A percentile compares a stretch with the other conserved stretches of the same genome.
These are phyloP conservation scores for Vachellia pachyceras DNA, from an alignment of 306 rosid genomes.

Conservation along the genomic window DNA sequence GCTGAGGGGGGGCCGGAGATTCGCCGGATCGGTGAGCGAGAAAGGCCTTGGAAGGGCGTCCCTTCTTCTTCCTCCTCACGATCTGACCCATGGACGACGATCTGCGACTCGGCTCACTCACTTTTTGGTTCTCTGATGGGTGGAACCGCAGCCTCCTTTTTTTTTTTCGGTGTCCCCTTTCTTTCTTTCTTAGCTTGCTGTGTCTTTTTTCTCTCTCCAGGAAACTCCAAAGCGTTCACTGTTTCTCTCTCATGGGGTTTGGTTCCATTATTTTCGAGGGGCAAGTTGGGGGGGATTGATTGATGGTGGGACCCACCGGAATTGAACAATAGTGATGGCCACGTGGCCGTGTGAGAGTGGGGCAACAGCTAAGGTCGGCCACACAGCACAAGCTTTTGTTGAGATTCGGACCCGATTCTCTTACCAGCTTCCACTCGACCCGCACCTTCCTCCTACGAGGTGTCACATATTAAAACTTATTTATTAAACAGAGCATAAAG, in stretches of 20 bases:
- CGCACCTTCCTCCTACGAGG: neutral
- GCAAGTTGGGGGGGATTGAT: slow-evolving; percentile 46
- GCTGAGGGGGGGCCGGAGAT: slow-evolving; percentile 49
- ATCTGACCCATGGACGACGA: slow-evolving; percentile 82
- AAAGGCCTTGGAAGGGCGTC: slow-evolving; percentile 96
- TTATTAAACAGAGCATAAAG: no score
- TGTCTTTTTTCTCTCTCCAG: neutral
- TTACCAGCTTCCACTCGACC: neutral
- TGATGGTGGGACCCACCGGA: neutral
- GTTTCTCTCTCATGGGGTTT: slow-evolving; percentile 17
- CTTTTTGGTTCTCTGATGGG: slow-evolving; percentile 6
- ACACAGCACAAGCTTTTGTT: neutral
- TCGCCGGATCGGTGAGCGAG: slow-evolving; percentile 79
- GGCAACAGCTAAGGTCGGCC: slow-evolving; percentile 8
- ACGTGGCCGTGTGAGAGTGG: slow-evolving; percentile 3
- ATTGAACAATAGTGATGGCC: neutral
- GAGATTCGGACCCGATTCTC: slow-evolving; percentile 28
- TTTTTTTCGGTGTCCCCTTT: slow-evolving; percentile 16
- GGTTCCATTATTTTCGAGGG: slow-evolving; percentile 70
- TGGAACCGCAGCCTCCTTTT: slow-evolving; percentile 31
- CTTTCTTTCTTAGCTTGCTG: neutral
- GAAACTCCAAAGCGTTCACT: neutral
- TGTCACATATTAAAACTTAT: no score
- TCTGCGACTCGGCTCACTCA: slow-evolving; percentile 28
- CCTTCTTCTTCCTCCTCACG: slow-evolving; percentile 99